phyloP scores from a whole-genome alignment of 2,329 filamentous ascomycete species.

The Venturia effusa region DNA sequence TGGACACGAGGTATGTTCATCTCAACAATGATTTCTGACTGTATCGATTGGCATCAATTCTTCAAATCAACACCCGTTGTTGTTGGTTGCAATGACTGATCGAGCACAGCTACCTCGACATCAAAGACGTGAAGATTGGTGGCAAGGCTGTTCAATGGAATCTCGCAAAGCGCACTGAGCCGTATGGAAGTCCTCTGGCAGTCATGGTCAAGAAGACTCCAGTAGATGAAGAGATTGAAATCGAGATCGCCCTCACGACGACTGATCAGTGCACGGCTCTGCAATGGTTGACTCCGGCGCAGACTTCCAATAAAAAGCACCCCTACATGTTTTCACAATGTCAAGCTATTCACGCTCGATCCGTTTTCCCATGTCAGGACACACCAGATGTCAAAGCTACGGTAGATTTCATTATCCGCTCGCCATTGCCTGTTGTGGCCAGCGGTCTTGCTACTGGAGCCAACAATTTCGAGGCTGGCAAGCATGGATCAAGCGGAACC shows the following conservation, averaged over 20 bases:
- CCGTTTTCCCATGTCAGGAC: constrained; percentile 93
- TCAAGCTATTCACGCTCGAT: constrained; percentile 90
- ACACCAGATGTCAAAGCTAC: constrained; percentile 97
- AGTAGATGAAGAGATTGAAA: constrained; percentile 35
- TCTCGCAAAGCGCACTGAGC: constrained; percentile 57
- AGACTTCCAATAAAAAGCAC: constrained; percentile 91
- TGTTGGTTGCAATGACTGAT: background rate
- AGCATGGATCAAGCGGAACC: constrained; percentile 42
- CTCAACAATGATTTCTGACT: too few species aligned
- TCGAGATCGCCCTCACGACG: constrained; percentile 59
- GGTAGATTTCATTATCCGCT: constrained; percentile 78
- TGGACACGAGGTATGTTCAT: constrained; percentile 58
- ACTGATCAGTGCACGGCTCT: constrained; percentile 83
- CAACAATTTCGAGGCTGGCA: constrained; percentile 39
- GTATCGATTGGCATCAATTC: too few species aligned
- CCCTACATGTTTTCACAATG: constrained; percentile 98
- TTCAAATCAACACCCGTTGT: too few species aligned
- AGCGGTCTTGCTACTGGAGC: constrained; percentile 60
- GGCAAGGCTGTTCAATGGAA: constrained; percentile 56
- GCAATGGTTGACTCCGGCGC: constrained; percentile 87
- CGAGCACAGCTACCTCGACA: constrained; percentile 50
- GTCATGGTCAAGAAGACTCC: constrained; percentile 42
- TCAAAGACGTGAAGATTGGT: constrained; percentile 61
- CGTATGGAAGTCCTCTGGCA: constrained; percentile 62
- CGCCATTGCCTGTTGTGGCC: constrained; percentile 79